A percentile compares a stretch with the other conserved stretches of the same genome.
Conservation (phyloP, 331 rosid genomes). For the Arachis monticola region DNA sequence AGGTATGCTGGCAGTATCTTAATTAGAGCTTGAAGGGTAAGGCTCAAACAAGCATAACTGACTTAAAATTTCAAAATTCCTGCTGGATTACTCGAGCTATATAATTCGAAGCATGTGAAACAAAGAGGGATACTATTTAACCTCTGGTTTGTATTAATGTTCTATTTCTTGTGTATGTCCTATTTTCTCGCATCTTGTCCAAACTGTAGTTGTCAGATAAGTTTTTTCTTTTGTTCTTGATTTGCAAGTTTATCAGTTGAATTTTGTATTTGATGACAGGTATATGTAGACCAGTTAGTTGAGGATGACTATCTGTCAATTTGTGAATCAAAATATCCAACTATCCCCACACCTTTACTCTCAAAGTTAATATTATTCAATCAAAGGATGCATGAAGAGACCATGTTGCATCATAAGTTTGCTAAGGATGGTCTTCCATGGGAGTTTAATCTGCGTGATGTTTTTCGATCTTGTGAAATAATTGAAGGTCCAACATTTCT, state of each 20-base stretch:
- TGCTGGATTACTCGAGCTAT: background rate
- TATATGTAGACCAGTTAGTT: slow-evolving; percentile 83
- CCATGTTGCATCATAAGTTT: slow-evolving; percentile 69
- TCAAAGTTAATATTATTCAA: slow-evolving; percentile 72
- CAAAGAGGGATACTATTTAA: background rate
- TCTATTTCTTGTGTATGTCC: background rate
- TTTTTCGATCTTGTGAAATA: slow-evolving; percentile 87
- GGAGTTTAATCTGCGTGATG: slow-evolving; percentile 98
- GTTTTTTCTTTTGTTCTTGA: background rate
- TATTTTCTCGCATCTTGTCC: background rate
- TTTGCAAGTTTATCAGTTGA: slow-evolving; percentile 4
- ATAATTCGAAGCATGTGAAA: slow-evolving; percentile 8
- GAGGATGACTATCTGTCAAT: slow-evolving; percentile 81
- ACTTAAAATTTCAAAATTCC: background rate
- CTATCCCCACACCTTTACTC: slow-evolving; percentile 58
- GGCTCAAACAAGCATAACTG: background rate
- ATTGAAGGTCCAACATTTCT: slow-evolving; percentile 59
- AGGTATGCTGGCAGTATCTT: slow-evolving; percentile 54
- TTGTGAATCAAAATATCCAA: slow-evolving; percentile 72
- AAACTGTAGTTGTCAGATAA: background rate
- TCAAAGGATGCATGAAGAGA: slow-evolving; percentile 78
- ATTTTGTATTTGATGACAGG: slow-evolving; percentile 55
- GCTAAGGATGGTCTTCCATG: slow-evolving; percentile 95
- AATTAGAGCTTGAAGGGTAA: background rate
- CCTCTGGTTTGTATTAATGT: background rate